Base-by-base conservation (phyloP, 805 yeast species). In the Ogataea haglerorum region DNA sequence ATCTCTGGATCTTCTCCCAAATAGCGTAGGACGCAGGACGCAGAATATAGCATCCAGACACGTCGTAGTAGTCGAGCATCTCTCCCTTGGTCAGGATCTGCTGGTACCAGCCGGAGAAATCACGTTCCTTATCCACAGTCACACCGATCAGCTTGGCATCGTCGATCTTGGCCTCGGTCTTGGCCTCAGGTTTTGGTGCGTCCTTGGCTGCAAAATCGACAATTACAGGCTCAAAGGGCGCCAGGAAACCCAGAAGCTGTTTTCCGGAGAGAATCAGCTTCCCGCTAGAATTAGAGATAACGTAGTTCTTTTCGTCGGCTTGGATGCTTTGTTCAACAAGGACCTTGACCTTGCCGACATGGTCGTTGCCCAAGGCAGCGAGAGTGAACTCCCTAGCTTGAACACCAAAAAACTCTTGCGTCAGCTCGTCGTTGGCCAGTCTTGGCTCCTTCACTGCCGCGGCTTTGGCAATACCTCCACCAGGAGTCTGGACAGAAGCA, bases 41-140 rank as follows among this genome's bases (percentile, higher is more conserved):
- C 75, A 93, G 72, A 58, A 93, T 93, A 67, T 93, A 93, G 73
- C 99, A 93, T 56, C 99, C 99, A 38, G 97, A 89, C 37, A 93
- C 98, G 62, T 95, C 99, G 62, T 93, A 93, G 73, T 93, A 93
- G 64, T 95, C 99, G 57, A 93, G 76, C 96, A 95, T 87, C 68
- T 93, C 99, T 68, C 96, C 95, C 70, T 93, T 93, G 58, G 95
- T 85, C 52, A 90, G 76, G 45, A 95, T 83, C 72, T 93, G 99
- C 57, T 90, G 90, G 72, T 93, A 93, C 99, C 99, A 93, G 38
- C 89, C 80, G 47, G 99, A 81, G 73, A 93, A 93, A 63, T 93
- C 99, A 57, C 79, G 73, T 48, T 80, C 78, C 69, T 93, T 93
- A 67, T 88, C 95, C 37, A 85, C 95, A 33, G 98, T 93, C 63